Conservation (phyloP, 148 eudicot genomes). For the Vaccinium corymbosum region DNA sequence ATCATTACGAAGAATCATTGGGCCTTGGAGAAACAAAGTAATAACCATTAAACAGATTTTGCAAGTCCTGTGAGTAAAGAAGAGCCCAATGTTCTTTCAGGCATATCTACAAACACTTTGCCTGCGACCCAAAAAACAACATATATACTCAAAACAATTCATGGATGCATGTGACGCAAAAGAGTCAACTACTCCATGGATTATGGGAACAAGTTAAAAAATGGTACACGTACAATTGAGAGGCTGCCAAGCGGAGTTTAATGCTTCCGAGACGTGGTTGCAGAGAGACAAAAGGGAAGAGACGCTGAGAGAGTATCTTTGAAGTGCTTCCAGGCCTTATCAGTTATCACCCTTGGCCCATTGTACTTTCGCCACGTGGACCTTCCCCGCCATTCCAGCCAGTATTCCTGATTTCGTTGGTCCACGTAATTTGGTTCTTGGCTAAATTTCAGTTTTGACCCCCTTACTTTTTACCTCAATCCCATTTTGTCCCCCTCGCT, state of each 20-base stretch:
- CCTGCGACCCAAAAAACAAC: background rate
- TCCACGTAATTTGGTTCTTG: background rate
- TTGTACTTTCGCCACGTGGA: background rate
- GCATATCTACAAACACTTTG: conserved; percentile 7
- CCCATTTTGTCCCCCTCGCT: background rate
- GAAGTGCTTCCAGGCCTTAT: background rate
- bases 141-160: background rate
- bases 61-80: background rate
- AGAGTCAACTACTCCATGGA: background rate
- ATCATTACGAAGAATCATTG: background rate
- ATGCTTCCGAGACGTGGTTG: background rate
- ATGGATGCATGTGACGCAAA: background rate
- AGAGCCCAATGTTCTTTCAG: background rate
- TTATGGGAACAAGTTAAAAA: background rate
- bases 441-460: background rate
- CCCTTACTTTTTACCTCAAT: background rate
- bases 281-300: background rate
- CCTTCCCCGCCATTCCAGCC: background rate
- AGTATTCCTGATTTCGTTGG: background rate
- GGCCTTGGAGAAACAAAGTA: background rate
- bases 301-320: background rate
- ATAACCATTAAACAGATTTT: background rate
- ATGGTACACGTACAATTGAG: background rate
- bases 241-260: background rate
- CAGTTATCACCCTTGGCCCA: background rate